phyloP scores from a whole-genome alignment of 164 flowering plant species.

The Aristolochia contorta region DNA sequence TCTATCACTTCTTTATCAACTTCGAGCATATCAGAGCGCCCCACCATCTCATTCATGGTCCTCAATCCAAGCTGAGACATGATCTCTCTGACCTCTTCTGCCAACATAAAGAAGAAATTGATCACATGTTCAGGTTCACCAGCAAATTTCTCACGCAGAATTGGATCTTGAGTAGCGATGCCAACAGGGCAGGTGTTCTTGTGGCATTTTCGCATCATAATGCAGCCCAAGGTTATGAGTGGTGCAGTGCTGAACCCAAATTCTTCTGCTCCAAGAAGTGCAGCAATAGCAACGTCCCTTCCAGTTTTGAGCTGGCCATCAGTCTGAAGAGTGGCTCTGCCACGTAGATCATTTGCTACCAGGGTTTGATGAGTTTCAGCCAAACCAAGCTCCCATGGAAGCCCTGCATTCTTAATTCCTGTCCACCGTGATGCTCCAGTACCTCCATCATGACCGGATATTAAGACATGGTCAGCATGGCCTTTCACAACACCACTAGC shows the following conservation, averaged over 20 bases:
- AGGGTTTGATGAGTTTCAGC: constrained; percentile 99
- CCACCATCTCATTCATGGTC: constrained; percentile 88
- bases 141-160: constrained; percentile 93
- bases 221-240: constrained; percentile 94
- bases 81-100: constrained; percentile 91
- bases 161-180: constrained; percentile 99
- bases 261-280: constrained; percentile 98
- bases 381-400: constrained; percentile 99
- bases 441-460: constrained; percentile 99
- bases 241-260: constrained; percentile 99
- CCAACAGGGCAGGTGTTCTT: constrained; percentile 99
- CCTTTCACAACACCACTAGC: constrained; percentile 99
- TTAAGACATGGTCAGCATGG: constrained; percentile 96
- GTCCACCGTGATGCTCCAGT: constrained; percentile 99
- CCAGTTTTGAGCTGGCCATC: constrained; percentile 99
- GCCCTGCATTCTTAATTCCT: constrained; percentile 95
- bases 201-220: constrained; percentile 99
- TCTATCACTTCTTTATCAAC: constrained; percentile 67
- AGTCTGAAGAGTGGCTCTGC: constrained; percentile 83
- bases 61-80: constrained; percentile 90
- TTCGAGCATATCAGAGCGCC: constrained; percentile 96
- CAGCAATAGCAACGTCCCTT: constrained; percentile 94
- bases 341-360: constrained; percentile 96
- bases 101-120: constrained; percentile 96
- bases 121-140: constrained; percentile 99